Evolutionary conservation across 192 early-diverging fungal genomes (phyloP).

Genomic region (Coemansia sp.): DNA sequence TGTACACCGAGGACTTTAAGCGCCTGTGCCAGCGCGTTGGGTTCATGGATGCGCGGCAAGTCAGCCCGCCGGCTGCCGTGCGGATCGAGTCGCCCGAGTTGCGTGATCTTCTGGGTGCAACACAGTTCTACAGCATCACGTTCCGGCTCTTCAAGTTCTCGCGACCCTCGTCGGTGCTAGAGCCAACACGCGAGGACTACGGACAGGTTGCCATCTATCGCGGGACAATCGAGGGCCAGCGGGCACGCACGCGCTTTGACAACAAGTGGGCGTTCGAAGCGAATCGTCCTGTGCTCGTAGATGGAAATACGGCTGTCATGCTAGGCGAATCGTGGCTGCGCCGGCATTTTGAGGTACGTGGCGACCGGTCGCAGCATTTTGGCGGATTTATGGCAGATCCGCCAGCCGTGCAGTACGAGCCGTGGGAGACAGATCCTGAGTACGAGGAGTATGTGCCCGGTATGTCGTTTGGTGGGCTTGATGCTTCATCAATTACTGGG

Average conservation of each 20-base stretch:
- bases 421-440: slow-evolving; percentile 48
- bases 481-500: not conserved
- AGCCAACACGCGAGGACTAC: slow-evolving; percentile 52
- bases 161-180: slow-evolving; percentile 37
- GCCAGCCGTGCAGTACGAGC: slow-evolving; percentile 34
- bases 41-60: slow-evolving; percentile 43
- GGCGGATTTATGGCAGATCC: slow-evolving; percentile 29
- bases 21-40: slow-evolving; percentile 47
- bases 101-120: slow-evolving; percentile 46
- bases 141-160: slow-evolving; percentile 53
- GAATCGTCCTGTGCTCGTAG: slow-evolving; percentile 41
- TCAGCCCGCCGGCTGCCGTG: slow-evolving; percentile 31
- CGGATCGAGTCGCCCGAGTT: slow-evolving; percentile 48
- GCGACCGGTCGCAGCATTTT: slow-evolving; percentile 51
- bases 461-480: slow-evolving; percentile 1
- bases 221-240: slow-evolving; percentile 50
- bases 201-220: slow-evolving; percentile 51
- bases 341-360: slow-evolving; percentile 47
- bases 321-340: slow-evolving; percentile 53
- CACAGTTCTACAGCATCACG: slow-evolving; percentile 54
- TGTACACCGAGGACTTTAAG: slow-evolving; percentile 42
- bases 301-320: slow-evolving; percentile 52
- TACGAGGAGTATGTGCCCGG: slow-evolving; percentile 16
- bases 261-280: slow-evolving; percentile 51
- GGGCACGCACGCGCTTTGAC: slow-evolving; percentile 38